These are phyloP conservation scores for Luvunga scandens DNA, from an alignment of 345 rosid genomes.

Conservation along the genomic window DNA sequence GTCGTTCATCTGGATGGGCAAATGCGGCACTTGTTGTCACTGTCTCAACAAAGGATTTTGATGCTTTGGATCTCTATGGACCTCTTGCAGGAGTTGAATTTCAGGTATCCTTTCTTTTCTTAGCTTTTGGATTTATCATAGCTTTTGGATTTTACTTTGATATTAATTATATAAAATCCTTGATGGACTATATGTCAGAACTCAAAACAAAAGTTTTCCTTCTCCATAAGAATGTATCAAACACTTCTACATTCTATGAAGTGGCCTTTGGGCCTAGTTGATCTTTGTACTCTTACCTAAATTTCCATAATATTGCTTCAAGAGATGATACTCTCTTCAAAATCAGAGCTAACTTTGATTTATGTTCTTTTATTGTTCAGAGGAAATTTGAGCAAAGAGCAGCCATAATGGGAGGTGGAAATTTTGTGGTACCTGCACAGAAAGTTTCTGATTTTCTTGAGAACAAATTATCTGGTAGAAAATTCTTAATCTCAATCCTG, in stretches of 20 bases:
- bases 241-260: background rate
- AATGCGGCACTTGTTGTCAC: constrained; percentile 89
- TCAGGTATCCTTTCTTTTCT: constrained; percentile 52
- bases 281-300: background rate
- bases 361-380: constrained; percentile 33
- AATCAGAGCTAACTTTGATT: constrained; percentile 10
- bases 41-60: constrained; percentile 70
- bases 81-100: constrained; percentile 92
- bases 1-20: constrained; percentile 94
- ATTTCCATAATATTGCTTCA: background rate
- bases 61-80: constrained; percentile 59
- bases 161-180: background rate
- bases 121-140: background rate
- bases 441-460: constrained; percentile 81
- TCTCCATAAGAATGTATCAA: background rate
- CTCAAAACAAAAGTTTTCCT: background rate
- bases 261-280: background rate
- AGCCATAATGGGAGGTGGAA: constrained; percentile 84
- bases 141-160: background rate
- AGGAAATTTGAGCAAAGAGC: constrained; percentile 91
- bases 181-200: background rate
- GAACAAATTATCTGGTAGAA: constrained; percentile 66
- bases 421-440: constrained; percentile 82
- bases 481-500: background rate
- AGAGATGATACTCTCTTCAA: background rate